phyloP scores from a whole-genome alignment of 129 eudicot species.

The Helichrysum umbraculigerum region DNA sequence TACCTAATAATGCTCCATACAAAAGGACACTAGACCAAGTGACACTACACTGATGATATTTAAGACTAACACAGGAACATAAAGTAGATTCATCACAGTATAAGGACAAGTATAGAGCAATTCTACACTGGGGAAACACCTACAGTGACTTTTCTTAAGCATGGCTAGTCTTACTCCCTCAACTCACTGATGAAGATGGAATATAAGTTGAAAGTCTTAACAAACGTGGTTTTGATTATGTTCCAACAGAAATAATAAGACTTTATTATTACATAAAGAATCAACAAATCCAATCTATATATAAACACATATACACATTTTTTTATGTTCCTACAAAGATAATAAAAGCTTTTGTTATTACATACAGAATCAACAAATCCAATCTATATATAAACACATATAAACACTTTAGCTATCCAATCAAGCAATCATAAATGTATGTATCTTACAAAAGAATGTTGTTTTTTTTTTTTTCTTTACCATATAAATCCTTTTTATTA shows the following conservation, averaged over 20 bases:
- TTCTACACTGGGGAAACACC: constrained; percentile 1
- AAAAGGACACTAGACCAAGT: too few species aligned
- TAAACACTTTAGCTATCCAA: constrained; percentile 19
- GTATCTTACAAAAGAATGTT: constrained; percentile 26
- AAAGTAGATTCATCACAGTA: too few species aligned
- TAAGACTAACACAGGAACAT: too few species aligned
- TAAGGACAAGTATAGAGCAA: too few species aligned
- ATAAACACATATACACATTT: too few species aligned
- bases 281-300: too few species aligned
- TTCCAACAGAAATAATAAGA: constrained; percentile 26
- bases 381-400: constrained; percentile 10
- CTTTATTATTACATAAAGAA: too few species aligned
- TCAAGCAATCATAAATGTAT: constrained; percentile 11
- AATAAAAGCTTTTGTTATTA: constrained; percentile 18
- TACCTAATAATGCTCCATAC: too few species aligned
- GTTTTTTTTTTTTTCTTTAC: not conserved
- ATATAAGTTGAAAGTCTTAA: constrained; percentile 7
- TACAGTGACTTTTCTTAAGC: constrained; percentile 24
- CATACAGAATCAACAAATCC: constrained; percentile 34
- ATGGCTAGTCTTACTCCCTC: constrained; percentile 13
- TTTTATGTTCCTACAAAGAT: not conserved
- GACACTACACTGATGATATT: too few species aligned
- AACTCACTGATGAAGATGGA: constrained; percentile 16
- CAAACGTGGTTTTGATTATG: constrained; percentile 7
- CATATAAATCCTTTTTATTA: constrained; percentile 29